These are phyloP conservation scores for Noccaea caerulescens DNA, from an alignment of 345 rosid species.

Conservation along the genomic window DNA sequence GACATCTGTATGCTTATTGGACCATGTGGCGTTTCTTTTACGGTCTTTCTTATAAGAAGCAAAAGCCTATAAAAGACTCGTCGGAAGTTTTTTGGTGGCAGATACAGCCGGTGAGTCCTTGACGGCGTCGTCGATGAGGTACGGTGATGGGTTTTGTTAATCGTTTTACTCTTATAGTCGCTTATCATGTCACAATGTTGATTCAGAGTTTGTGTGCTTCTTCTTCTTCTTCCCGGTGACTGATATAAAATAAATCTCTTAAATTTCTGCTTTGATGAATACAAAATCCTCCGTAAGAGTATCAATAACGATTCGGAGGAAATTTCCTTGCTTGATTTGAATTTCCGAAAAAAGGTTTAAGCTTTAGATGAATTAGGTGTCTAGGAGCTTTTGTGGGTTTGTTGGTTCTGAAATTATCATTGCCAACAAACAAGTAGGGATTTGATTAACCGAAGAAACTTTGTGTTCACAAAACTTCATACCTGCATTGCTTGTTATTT, in stretches of 20 bases:
- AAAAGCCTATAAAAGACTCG: background rate
- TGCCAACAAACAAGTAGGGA: background rate
- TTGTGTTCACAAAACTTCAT: background rate
- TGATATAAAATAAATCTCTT: background rate
- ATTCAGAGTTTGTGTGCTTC: background rate
- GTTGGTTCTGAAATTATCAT: background rate
- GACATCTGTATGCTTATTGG: no score
- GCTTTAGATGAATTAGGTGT: background rate
- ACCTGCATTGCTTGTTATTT: background rate
- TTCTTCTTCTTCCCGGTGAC: background rate
- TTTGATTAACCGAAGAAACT: background rate
- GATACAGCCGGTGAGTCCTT: background rate
- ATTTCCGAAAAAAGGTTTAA: background rate
- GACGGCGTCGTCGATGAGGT: background rate
- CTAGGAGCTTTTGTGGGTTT: background rate
- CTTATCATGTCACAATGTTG: no score
- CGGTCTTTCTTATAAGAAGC: background rate
- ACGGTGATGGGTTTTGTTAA: background rate
- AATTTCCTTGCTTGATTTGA: background rate
- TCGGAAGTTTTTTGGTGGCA: background rate
- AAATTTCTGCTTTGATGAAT: background rate
- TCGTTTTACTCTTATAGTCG: background rate
- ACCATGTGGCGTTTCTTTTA: background rate
- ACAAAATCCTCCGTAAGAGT: background rate
- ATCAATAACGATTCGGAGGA: background rate